Evolutionary conservation across 768 basidiomycete species (phyloP), one percentile per base, ranked within the genome.

Genomic region (Lentinula guzmanii): DNA sequence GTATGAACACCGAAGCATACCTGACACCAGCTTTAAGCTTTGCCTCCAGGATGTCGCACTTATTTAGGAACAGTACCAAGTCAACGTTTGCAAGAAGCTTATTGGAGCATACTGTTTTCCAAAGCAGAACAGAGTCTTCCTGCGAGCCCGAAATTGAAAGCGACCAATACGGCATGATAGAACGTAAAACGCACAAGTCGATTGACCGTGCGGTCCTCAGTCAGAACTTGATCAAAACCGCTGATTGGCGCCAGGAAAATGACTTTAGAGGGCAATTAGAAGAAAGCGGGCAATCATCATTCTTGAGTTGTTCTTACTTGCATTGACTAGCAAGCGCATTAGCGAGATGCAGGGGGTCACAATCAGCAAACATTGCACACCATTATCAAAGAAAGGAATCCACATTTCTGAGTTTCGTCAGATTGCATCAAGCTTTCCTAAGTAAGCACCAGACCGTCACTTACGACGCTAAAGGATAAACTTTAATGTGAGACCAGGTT

Each of bases 91-190:
- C 86, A 0, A 94, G 80, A 8, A 93, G 81, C 72, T 86, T 91
- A 75, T 91, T 92, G 11, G 86, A 85, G 72, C 92, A 93, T 15
- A 93, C 82, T 4, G 87, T 83, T 72, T 91, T 92, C 91, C 91
- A 94, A 0, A 94, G 79, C n/a, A 92, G 76, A n/a, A 93, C 89
- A 2, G 88, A 90, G 69, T 94, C 92, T 73, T 91, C 89, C 87
- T 88, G 68, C 62, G 21, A 31, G 10, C 16, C 16, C 58, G 58
- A 42, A 31, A 56, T 56, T n/a, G 16, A 52, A 34, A 39, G 37
- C 21, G 24, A 41, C 6, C 37, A 52, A 21, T 53, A n/a, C 7
- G 11, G 42, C 33, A 39, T 55, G 7, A 35, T 41, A 35, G 39
- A 28, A 37, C 58, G 35, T 11, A 28, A 45, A 24, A 57, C 77